Evolutionary conservation across 441 rosid species (phyloP), one percentile per base, ranked within the genome.

Genomic region (Populus hybrid): DNA sequence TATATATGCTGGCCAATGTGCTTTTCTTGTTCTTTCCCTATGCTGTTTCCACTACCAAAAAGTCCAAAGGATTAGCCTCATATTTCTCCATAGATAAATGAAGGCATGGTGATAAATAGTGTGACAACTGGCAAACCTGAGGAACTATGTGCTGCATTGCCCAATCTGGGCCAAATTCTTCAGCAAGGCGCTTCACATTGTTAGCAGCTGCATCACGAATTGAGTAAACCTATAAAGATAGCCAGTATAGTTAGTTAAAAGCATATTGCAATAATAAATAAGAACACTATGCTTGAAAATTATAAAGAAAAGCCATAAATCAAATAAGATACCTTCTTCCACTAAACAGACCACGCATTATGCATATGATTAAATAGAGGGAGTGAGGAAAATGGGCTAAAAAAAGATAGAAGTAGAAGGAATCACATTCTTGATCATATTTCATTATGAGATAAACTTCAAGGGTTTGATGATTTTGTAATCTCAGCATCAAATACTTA

Each of bases 121-220:
- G 3, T 35, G 57, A 50, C 21, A 54, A 6, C 61, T 6, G 28
- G 76, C 83, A 69, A 77, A 92, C 97, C 96, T 96, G 98, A 14
- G 99, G 98, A 83, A 94, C 90, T 83, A 96, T 87, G 83, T 96
- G 99, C 86, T 89, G 97, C 99, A 94, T 96, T 69, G 98, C 98
- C 99, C 99, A 96, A 16, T 96, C 97, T 30, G 99, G 94, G 69
- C 99, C 99, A 72, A 96, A 96, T 86, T 96, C 99, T 87, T 96
- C 98, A 6, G 96, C 98, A 12, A 96, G 98, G 54, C 98, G 96
- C 88, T 96, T 96, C 76, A 96, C 87, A 76, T 96, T 96, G 84
- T 91, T 94, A 46, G 99, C 97, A 34, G 98, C 99, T n/a, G 99
- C 99, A 85, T 96, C 99, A 77, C 99, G 98, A 77, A 96, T 96